Evolutionary conservation across 805 yeast genomes (phyloP).

Genomic region (Deakozyma indianensis): DNA sequence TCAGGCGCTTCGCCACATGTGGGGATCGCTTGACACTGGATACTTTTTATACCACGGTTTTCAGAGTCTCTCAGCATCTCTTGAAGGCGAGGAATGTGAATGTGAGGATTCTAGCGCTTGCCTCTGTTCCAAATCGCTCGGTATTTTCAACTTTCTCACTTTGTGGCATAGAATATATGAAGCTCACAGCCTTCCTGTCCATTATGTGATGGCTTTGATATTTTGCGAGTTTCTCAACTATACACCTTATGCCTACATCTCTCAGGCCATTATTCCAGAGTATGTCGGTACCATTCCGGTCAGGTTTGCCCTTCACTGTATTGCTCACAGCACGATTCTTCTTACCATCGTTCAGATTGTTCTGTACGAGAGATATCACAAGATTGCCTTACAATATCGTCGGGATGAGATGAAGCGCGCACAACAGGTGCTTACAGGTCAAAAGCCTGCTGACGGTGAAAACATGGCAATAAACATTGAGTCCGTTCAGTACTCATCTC

Average conservation of each 20-base stretch:
- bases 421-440: neutral
- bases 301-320: neutral
- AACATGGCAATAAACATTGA: neutral
- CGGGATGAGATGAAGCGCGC: neutral
- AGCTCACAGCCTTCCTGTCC: slow-evolving; percentile 12
- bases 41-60: slow-evolving; percentile 3
- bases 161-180: slow-evolving; percentile 10
- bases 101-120: neutral
- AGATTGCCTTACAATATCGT: neutral
- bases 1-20: slow-evolving; percentile 13
- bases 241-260: slow-evolving; percentile 1
- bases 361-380: slow-evolving; percentile 10
- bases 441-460: neutral
- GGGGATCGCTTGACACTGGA: slow-evolving; percentile 13
- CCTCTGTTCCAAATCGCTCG: neutral
- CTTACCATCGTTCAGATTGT: slow-evolving; percentile 8
- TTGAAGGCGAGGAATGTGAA: neutral
- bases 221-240: neutral
- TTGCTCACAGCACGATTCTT: slow-evolving; percentile 7
- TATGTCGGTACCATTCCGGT: slow-evolving; percentile 4
- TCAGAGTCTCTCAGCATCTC: neutral
- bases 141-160: slow-evolving; percentile 1
- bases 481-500: neutral
- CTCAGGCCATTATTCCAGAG: slow-evolving; percentile 5
- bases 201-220: slow-evolving; percentile 8